Percentiles rank a stretch among this genome's conserved stretches.
phyloP scores from a whole-genome alignment of 306 rosid species.

The Malus sylvestris region DNA sequence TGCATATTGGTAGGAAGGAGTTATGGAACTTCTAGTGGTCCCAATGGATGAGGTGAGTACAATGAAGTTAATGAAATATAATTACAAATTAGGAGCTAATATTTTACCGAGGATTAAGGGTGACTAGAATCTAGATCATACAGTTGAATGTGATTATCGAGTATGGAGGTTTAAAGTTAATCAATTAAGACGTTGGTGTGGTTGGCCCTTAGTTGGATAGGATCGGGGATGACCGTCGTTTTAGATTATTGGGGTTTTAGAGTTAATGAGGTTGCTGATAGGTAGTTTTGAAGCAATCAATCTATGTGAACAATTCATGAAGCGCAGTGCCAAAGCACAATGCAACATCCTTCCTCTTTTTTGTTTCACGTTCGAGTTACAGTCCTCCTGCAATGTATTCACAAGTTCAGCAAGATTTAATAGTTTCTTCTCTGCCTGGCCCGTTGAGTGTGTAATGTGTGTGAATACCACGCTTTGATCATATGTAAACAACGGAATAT shows the following conservation, averaged over 20 bases:
- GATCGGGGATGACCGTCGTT: too few species aligned
- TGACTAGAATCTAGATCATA: not conserved
- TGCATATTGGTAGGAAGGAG: not conserved
- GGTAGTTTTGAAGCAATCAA: not conserved
- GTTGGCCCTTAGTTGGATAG: not conserved
- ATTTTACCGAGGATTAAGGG: not conserved
- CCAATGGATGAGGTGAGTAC: not conserved
- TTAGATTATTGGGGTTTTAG: not conserved
- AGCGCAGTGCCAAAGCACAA: not conserved
- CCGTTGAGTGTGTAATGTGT: too few species aligned
- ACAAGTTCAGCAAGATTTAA: not conserved
- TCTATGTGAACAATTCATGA: not conserved
- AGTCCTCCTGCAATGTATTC: not conserved
- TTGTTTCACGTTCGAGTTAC: not conserved
- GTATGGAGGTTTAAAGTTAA: not conserved
- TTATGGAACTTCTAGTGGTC: not conserved
- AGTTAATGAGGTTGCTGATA: not conserved
- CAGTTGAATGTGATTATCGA: not conserved
- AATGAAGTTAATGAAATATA: not conserved
- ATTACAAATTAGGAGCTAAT: too few species aligned
- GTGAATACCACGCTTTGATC: too few species aligned
- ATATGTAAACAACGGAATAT: too few species aligned
- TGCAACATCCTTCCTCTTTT: not conserved
- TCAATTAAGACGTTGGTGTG: not conserved
- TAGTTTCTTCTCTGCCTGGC: too few species aligned